These are phyloP conservation scores for Neoascochyta sp. DNA, from an alignment of 2,329 filamentous ascomycete genomes.

Conservation along the genomic window DNA sequence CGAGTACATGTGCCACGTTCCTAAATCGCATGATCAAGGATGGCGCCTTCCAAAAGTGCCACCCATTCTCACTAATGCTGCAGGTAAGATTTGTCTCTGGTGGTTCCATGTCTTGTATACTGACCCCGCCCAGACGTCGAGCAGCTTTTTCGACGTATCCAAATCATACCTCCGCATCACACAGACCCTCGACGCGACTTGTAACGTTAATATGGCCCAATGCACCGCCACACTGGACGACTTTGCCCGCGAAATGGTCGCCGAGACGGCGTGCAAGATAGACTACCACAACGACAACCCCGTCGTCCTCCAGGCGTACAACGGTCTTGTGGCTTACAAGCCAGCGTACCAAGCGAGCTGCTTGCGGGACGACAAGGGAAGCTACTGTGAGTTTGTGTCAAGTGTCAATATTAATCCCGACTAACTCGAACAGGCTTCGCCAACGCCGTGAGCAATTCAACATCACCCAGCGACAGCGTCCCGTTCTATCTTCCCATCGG, in stretches of 20 bases:
- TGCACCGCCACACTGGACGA: conserved; percentile 64
- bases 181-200: conserved; percentile 73
- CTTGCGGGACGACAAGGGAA: conserved; percentile 62
- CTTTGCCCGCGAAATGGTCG: conserved; percentile 63
- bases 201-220: conserved; percentile 60
- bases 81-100: conserved; percentile 52
- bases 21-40: conserved; percentile 65
- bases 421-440: conserved; percentile 56
- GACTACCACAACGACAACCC: conserved; percentile 68
- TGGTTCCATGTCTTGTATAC: not conserved
- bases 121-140: conserved; percentile 62
- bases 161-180: conserved; percentile 70
- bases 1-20: conserved; percentile 60
- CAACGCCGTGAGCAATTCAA: conserved; percentile 73
- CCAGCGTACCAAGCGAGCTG: conserved; percentile 78
- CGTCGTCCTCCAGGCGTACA: conserved; percentile 69
- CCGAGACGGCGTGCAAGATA: conserved; percentile 61
- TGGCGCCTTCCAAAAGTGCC: conserved; percentile 66
- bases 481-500: conserved; percentile 86
- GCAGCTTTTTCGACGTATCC: conserved; percentile 75
- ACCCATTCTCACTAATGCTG: conserved; percentile 80
- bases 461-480: conserved; percentile 68
- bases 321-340: conserved; percentile 72
- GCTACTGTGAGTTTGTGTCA: conserved; percentile 66
- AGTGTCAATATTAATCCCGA: no score